These are phyloP conservation scores for Hydrangea macrophylla DNA, from an alignment of 148 eudicot genomes.

Conservation along the genomic window DNA sequence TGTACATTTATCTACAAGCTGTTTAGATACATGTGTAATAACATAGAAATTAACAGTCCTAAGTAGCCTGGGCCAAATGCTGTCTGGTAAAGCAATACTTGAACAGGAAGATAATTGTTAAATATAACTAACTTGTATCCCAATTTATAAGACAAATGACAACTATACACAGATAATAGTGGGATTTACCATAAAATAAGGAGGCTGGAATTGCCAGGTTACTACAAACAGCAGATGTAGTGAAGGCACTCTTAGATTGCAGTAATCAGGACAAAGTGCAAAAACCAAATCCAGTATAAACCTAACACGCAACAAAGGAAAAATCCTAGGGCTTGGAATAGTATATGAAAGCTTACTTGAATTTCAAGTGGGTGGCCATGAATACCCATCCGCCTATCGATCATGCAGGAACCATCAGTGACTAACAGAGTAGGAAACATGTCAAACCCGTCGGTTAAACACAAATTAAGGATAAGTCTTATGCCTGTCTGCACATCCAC, in stretches of 20 bases:
- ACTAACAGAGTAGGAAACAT: conserved; percentile 92
- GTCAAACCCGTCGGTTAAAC: conserved; percentile 83
- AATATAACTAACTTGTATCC: background rate
- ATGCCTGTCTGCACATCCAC: conserved; percentile 91
- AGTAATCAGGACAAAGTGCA: background rate
- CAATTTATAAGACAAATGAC: background rate
- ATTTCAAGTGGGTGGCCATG: conserved; percentile 97
- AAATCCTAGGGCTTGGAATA: background rate
- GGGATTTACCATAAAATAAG: background rate
- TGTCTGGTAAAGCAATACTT: background rate
- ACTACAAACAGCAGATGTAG: background rate
- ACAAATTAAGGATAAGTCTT: conserved; percentile 62
- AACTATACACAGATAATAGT: background rate
- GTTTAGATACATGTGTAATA: background rate
- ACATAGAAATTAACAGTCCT: background rate
- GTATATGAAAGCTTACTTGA: conserved; percentile 49
- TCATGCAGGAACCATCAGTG: conserved; percentile 98
- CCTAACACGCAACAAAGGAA: background rate
- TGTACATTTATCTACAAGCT: background rate
- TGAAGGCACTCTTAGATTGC: background rate
- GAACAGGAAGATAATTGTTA: background rate
- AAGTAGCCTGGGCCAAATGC: background rate
- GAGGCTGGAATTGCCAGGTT: background rate
- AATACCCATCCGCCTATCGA: conserved; percentile 93
- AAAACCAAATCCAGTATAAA: background rate